Evolutionary conservation across 345 rosid genomes (phyloP), one percentile per base, ranked within the genome.

Genomic region (Firmiana major): DNA sequence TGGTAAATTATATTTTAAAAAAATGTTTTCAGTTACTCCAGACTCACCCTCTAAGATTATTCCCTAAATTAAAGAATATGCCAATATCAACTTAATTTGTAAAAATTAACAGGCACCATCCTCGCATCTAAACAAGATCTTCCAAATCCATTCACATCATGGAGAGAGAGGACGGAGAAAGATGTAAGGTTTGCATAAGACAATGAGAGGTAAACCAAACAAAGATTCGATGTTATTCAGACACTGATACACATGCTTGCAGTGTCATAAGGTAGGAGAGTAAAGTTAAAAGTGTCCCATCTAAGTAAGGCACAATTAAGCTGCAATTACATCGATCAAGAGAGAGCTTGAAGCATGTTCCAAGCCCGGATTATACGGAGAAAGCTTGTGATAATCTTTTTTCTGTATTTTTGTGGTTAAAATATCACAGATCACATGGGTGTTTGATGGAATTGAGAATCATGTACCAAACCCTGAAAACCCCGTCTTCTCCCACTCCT

Each of bases 391-490:
- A 28, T 28, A 9, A 48, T 38, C 58, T 67, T 64, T 67, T 58
- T 40, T 67, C 72, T 78, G 81, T 66, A 51, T 76, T 78, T 24
- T 67, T 68, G 19, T 22, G 21, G 68, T 73, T 80, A 72, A 53
- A 82, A 73, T 77, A 68, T 21, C 24, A 42, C 22, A 48, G 24
- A 38, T 75, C 84, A 81, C 86, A 82, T 83, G 87, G 71, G 49
- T 15, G 76, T 62, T 70, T 63, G 79, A 54, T 54, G 76, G 69
- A 26, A 74, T 3, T 42, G 54, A 62, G 82, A 80, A 63, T 80
- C 87, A 45, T 80, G 10, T 28, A 75, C 67, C 77, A 42, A 85
- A 85, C 80, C 80, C 75, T 73, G 75, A 83, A 76, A 66, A 57
- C 74, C 77, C 78, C 74, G 71, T 62, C 64, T 77, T 63, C 77